A percentile compares a stretch with the other conserved stretches of the same genome.
Evolutionary conservation across 148 eudicot species (phyloP).

Genomic region (Heliosperma pusillum): DNA sequence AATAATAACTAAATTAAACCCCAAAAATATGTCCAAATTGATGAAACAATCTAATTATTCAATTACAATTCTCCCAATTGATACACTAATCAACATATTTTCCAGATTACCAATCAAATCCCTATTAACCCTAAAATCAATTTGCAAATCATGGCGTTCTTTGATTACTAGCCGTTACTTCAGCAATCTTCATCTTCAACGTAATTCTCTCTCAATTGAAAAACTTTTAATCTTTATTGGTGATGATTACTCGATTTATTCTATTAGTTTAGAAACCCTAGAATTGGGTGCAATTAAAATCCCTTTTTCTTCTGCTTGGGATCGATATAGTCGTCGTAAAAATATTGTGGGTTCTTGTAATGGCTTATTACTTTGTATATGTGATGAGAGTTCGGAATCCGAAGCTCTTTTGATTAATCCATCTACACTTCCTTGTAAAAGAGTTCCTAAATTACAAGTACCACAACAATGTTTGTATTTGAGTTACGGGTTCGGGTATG

Average conservation of each 20-base stretch:
- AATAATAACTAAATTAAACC: not conserved
- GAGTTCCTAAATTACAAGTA: slow-evolving; percentile 2
- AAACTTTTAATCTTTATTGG: not conserved
- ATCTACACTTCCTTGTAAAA: slow-evolving; percentile 4
- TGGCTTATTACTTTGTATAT: slow-evolving; percentile 2
- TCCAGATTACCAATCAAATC: not conserved
- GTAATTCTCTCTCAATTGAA: not conserved
- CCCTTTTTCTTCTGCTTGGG: slow-evolving; percentile 4
- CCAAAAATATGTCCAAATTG: not conserved
- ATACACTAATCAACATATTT: slow-evolving; percentile 1
- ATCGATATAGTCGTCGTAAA: slow-evolving; percentile 4
- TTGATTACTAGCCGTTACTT: slow-evolving; percentile 3
- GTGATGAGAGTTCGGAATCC: slow-evolving; percentile 3
- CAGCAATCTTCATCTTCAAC: not conserved
- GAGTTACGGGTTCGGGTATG: slow-evolving; percentile 10
- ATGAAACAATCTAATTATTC: not conserved
- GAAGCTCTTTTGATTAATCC: slow-evolving; percentile 8
- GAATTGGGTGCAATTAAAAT: slow-evolving; percentile 3
- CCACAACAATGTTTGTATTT: slow-evolving; percentile 1
- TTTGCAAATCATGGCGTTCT: slow-evolving; percentile 10
- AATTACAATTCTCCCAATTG: not conserved
- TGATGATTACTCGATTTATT: slow-evolving; percentile 4
- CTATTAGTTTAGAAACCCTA: slow-evolving; percentile 7
- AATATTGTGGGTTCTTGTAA: slow-evolving; percentile 6
- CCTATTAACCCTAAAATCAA: not conserved